These are phyloP conservation scores for Boletus coccyginus DNA, from an alignment of 768 basidiomycete species.

Conservation along the genomic window DNA sequence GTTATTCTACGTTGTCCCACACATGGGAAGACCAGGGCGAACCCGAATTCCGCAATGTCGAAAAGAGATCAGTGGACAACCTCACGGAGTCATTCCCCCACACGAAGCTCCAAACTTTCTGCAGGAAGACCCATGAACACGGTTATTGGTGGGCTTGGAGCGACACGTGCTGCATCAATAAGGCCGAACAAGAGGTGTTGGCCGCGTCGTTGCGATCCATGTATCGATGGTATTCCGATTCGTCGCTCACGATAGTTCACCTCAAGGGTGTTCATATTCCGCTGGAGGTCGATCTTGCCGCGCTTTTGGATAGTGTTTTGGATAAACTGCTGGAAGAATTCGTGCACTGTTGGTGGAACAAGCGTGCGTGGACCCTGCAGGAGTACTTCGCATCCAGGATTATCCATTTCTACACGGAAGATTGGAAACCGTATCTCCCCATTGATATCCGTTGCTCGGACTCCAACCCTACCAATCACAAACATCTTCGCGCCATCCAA, in stretches of 20 bases:
- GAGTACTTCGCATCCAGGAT: constrained; percentile 21
- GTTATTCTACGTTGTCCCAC: constrained; percentile 19
- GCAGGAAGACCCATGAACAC: background rate
- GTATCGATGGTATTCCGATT: constrained; percentile 25
- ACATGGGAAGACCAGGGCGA: constrained; percentile 18
- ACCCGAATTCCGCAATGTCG: constrained; percentile 2
- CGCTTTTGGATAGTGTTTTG: background rate
- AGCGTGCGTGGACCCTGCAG: constrained; percentile 21
- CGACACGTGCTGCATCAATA: constrained; percentile 28
- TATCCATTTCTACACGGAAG: constrained; percentile 22
- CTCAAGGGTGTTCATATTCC: constrained; percentile 10
- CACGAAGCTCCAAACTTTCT: constrained; percentile 14
- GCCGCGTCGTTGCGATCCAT: constrained; percentile 21
- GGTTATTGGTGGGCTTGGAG: constrained; percentile 24
- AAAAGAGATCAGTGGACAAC: background rate
- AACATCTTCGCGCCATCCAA: constrained; percentile 1
- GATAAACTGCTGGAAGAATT: constrained; percentile 5
- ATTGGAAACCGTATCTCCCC: constrained; percentile 23
- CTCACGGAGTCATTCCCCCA: background rate
- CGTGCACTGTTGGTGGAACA: constrained; percentile 20
- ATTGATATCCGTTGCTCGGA: background rate
- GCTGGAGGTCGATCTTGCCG: background rate
- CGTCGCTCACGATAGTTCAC: constrained; percentile 25
- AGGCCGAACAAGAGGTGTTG: constrained; percentile 12
- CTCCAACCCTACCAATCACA: constrained; percentile 9